phyloP scores from a whole-genome alignment of 1,284 basidiomycete genomes.

The Boletus hoseneyae region DNA sequence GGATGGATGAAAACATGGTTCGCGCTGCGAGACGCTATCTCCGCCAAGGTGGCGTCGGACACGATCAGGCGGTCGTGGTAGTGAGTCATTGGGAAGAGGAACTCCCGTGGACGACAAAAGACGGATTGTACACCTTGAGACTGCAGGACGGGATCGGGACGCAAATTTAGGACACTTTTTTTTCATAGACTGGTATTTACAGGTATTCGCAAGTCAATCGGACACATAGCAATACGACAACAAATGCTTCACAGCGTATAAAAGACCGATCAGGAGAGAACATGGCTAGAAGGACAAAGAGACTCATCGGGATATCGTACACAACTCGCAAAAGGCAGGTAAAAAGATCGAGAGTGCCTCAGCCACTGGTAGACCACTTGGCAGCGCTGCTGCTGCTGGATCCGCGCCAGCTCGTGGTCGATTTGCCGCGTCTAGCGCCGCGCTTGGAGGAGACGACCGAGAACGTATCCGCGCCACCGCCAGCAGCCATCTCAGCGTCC shows the following conservation, averaged over 20 bases:
- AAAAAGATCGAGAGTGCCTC: constrained; percentile 15
- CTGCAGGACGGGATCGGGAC: constrained; percentile 39
- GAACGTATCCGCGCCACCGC: neutral
- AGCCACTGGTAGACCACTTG: constrained; percentile 26
- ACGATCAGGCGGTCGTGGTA: constrained; percentile 73
- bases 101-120: constrained; percentile 64
- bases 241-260: neutral
- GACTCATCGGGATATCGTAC: constrained; percentile 6
- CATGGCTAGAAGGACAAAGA: neutral
- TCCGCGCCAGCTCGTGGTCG: constrained; percentile 12
- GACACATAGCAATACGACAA: constrained; percentile 1
- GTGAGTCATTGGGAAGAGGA: constrained; percentile 91
- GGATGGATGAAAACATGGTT: constrained; percentile 82
- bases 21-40: constrained; percentile 61
- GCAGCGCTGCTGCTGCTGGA: neutral
- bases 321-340: neutral
- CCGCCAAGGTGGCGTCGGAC: constrained; percentile 48
- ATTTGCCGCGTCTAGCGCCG: constrained; percentile 12
- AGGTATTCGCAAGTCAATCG: neutral
- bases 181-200: constrained; percentile 2
- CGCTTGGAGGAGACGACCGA: constrained; percentile 16
- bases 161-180: neutral
- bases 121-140: constrained; percentile 44
- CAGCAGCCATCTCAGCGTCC: constrained; percentile 18
- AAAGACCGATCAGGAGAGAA: constrained; percentile 2